Percentiles rank a stretch among this genome's conserved stretches.
These are phyloP conservation scores for Hanseniaspora lachancei DNA, from an alignment of 805 yeast species.

Conservation along the genomic window DNA sequence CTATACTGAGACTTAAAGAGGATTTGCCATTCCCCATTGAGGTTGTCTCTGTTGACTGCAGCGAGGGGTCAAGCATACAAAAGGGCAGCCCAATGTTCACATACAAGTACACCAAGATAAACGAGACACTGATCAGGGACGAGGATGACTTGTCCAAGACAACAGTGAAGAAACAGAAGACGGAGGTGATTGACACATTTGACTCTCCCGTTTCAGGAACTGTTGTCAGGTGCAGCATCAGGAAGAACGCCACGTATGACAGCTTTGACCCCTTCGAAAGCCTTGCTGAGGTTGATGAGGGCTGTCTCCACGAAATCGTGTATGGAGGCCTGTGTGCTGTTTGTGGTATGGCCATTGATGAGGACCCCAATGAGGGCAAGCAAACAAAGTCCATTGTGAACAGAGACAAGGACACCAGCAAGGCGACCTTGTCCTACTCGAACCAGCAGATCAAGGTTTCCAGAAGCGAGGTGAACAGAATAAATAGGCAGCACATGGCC, in stretches of 20 bases:
- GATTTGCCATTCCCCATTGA: slow-evolving; percentile 12
- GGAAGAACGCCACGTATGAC: neutral
- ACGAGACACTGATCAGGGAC: slow-evolving; percentile 4
- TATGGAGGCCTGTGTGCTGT: slow-evolving; percentile 90
- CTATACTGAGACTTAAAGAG: slow-evolving; percentile 5
- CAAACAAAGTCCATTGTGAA: neutral
- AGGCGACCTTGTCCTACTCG: slow-evolving; percentile 76
- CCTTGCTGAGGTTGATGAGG: slow-evolving; percentile 52
- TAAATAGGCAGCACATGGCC: slow-evolving; percentile 55
- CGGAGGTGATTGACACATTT: slow-evolving; percentile 6
- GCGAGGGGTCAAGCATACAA: neutral
- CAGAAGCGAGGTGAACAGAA: slow-evolving; percentile 69
- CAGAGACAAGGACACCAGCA: slow-evolving; percentile 17
- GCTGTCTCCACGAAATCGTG: slow-evolving; percentile 85
- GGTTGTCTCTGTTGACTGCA: slow-evolving; percentile 3
- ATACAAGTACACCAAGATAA: slow-evolving; percentile 3
- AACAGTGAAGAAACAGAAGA: slow-evolving; percentile 9
- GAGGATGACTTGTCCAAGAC: slow-evolving; percentile 12
- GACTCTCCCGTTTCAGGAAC: slow-evolving; percentile 8
- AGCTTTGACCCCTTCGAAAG: slow-evolving; percentile 8
- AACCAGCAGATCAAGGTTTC: slow-evolving; percentile 74
- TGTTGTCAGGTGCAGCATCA: neutral
- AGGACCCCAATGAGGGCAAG: slow-evolving; percentile 56
- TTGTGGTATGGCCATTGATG: slow-evolving; percentile 69
- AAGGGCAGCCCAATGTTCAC: slow-evolving; percentile 7